Conservation (phyloP, 495 filamentous ascomycete species). For the Corynascus novoguineensis region DNA sequence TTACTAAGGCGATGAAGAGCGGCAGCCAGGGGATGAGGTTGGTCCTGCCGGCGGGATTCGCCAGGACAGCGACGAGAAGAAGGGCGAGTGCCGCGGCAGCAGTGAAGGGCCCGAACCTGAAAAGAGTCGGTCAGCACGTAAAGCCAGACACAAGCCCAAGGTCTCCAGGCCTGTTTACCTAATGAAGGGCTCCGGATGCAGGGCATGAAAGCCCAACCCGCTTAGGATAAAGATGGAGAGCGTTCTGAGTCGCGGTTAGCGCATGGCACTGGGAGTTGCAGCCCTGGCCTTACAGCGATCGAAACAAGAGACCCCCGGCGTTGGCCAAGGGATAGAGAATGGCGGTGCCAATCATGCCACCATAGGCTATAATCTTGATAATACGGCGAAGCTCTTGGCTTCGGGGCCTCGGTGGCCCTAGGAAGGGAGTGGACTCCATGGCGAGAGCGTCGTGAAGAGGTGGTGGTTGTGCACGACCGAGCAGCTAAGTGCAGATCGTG, state of each 20-base stretch:
- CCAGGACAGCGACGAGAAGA: conserved; percentile 19
- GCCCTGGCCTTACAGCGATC: conserved; percentile 27
- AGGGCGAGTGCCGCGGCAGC: conserved; percentile 17
- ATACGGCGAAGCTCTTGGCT: conserved; percentile 2
- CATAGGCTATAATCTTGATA: conserved; percentile 27
- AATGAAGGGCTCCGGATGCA: conserved; percentile 20
- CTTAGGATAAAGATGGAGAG: conserved; percentile 26
- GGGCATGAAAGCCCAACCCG: conserved; percentile 17
- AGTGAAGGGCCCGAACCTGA: conserved; percentile 22
- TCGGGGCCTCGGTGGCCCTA: not conserved
- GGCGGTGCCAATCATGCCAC: conserved; percentile 34
- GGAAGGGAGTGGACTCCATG: conserved; percentile 9
- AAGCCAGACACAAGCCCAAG: not conserved
- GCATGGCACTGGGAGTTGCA: not conserved
- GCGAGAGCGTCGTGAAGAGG: not conserved
- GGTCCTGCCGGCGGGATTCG: conserved; percentile 7
- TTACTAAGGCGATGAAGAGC: conserved; percentile 17
- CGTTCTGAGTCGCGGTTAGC: conserved; percentile 20
- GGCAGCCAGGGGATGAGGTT: conserved; percentile 28
- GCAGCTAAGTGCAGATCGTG: not conserved
- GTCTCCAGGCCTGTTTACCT: conserved; percentile 6
- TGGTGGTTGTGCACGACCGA: not conserved
- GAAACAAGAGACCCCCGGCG: conserved; percentile 22
- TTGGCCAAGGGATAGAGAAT: conserved; percentile 27
- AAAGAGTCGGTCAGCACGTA: not conserved